Evolutionary conservation across 2,329 filamentous ascomycete genomes (phyloP), one percentile per base, ranked within the genome.

Genomic region (Aspergillus sp.): DNA sequence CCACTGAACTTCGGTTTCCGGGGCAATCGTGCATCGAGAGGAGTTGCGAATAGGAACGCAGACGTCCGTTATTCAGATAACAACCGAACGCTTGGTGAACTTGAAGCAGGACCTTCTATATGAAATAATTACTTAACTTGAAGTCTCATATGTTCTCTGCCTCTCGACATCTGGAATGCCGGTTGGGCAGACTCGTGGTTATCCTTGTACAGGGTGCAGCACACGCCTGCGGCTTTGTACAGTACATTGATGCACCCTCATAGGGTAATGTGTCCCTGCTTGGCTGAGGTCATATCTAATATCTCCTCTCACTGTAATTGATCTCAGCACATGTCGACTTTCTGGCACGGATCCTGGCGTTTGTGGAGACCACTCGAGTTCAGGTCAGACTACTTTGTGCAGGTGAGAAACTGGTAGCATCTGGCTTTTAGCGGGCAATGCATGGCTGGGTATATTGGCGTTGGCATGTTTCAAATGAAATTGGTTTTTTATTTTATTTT

Each of bases 51-150:
- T 8, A 23, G 17, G 15, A 30, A 23, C 15, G 8, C 23, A 19
- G 41, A 27, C 5, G 41, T 36, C 23, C 38, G 49, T 10, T 47
- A 5, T 10, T 49, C 50, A 32, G 27, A 39, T 27, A 58, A 62
- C 21, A 48, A 42, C 15, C 64, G 59, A 53, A 67, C 67, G 8
- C 66, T 62, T 42, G 56, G 60, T 17, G 66, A 70, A 48, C 59
- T 68, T 27, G 69, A 71, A 49, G 66, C 69, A 27, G 68, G 67
- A 10, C 54, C 61, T 30, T 13, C 47, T 49, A 27, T 38, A 48
- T 68, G 51, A 68, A 11, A 41, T 4, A 25, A 47, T 47, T 13
- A 25, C 23, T 25, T 25, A 25, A 25, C 23, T 21, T 54, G 19
- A 54, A 19, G 25, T 27, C 10, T 25, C 42, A 13, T 44, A 15